These are phyloP conservation scores for Sorghum bicolor DNA, from an alignment of 176 grass and related monocot species.

Conservation along the genomic window DNA sequence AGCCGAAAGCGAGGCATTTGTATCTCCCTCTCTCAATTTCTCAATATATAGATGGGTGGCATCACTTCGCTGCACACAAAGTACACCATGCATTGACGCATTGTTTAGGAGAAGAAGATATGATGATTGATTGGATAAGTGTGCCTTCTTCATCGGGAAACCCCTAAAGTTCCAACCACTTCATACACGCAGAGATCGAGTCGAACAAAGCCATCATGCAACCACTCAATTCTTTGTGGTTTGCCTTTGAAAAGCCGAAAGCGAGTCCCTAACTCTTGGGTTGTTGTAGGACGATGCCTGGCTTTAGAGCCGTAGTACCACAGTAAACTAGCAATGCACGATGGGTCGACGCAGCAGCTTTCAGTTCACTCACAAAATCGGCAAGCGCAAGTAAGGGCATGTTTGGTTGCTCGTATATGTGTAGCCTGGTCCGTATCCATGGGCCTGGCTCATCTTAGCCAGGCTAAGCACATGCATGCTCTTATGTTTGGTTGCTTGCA, in stretches of 20 bases:
- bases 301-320: background rate
- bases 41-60: too few relatives aligned
- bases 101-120: background rate
- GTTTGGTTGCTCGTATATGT: too few relatives aligned
- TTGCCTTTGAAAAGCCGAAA: conserved; percentile 14
- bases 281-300: background rate
- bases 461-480: too few relatives aligned
- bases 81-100: too few relatives aligned
- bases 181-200: background rate
- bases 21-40: background rate
- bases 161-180: background rate
- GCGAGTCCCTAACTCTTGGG: background rate
- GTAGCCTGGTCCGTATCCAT: too few relatives aligned
- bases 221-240: background rate
- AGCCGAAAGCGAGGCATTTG: too few relatives aligned
- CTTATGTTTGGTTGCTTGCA: too few relatives aligned
- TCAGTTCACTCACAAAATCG: too few relatives aligned
- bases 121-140: background rate
- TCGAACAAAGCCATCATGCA: background rate
- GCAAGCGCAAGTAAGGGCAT: too few relatives aligned
- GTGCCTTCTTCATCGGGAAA: background rate
- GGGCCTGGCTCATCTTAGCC: too few relatives aligned
- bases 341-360: too few relatives aligned
- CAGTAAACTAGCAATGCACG: too few relatives aligned
- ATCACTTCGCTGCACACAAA: background rate